A percentile compares a stretch with the other conserved stretches of the same genome.
Conservation (phyloP, 768 basidiomycete species). For the Psilocybe cyanescens region DNA sequence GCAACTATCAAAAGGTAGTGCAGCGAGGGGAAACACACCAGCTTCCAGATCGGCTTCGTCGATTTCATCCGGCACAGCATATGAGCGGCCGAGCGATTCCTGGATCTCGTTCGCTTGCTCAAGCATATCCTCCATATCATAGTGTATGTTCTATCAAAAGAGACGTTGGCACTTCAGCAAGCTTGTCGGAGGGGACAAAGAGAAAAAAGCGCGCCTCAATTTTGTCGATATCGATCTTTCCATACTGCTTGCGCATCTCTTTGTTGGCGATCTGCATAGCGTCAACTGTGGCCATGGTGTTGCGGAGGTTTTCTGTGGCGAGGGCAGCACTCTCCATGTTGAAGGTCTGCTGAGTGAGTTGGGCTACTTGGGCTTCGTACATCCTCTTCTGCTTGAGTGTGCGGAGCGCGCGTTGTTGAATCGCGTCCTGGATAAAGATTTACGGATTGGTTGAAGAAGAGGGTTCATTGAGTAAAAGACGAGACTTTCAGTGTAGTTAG, state of each 20-base stretch:
- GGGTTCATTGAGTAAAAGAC: too few relatives aligned
- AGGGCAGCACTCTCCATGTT: slow-evolving; percentile 98
- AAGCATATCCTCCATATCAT: slow-evolving; percentile 96
- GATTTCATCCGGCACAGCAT: slow-evolving; percentile 95
- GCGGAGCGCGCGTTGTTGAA: slow-evolving; percentile 92
- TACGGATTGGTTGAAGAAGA: not conserved
- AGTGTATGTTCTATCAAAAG: slow-evolving; percentile 78
- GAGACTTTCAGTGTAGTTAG: too few relatives aligned
- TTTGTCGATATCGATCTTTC: slow-evolving; percentile 96
- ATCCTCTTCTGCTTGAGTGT: slow-evolving; percentile 94
- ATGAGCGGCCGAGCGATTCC: slow-evolving; percentile 90
- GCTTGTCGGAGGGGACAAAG: not conserved
- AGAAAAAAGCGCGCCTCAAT: slow-evolving; percentile 73
- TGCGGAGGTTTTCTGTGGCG: slow-evolving; percentile 96
- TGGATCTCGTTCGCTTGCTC: slow-evolving; percentile 99
- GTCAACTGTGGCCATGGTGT: slow-evolving; percentile 98
- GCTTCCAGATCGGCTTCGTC: slow-evolving; percentile 98
- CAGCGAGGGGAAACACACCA: slow-evolving; percentile 53
- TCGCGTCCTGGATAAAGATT: slow-evolving; percentile 63
- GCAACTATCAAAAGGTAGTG: not conserved
- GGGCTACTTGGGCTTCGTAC: slow-evolving; percentile 92
- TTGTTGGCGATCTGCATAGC: slow-evolving; percentile 97
- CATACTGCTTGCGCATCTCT: slow-evolving; percentile 95
- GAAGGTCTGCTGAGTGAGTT: slow-evolving; percentile 93
- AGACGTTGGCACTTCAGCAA: not conserved